Evolutionary conservation across 805 yeast species (phyloP), one percentile per base, ranked within the genome.

Genomic region (Nakazawaea populi): DNA sequence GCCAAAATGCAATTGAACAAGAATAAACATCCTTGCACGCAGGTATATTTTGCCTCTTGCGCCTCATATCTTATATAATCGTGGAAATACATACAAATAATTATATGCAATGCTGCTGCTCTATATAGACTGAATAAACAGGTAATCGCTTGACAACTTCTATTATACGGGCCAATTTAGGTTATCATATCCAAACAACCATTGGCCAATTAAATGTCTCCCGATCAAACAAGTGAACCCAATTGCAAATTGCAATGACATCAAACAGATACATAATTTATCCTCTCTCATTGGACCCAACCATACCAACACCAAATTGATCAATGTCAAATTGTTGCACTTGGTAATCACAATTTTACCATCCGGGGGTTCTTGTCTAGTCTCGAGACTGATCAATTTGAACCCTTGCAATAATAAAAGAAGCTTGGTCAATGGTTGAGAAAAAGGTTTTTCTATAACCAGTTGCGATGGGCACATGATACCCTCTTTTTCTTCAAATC

Each of bases 201-300:
- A 72, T 1, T 89, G 87, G 0, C 96, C 98, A 11, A 89, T 70
- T 1, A 89, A 77, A 66, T 94, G 98, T 65, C 99, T 80, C 9
- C 80, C 77, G 1, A 77, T 63, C 5, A 92, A 72, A 64, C 92
- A 88, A 2, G 65, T 30, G 4, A 88, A 52, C 0, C 98, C 97
- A 45, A 85, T 64, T 0, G 65, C 46, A 43, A 87, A 78, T 64
- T 94, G 98, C 11, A 83, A 57, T 0, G 58, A 58, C 59, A 94
- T 61, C 12, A 94, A 74, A 4, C 76, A 59, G 27, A 69, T 52
- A 56, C 97, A 87, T 49, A 94, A 71, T 27, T 63, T 70, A 62
- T 88, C 96, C 66, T 94, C 99, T 52, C 91, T 75, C 73, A 87
- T 64, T 4, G 99, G 97, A 1, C 99, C 99, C 42, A 85, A 73